These are phyloP conservation scores for Cyclostephanos invisitatus DNA, from an alignment of 108 stramenopile species.

Conservation along the genomic window DNA sequence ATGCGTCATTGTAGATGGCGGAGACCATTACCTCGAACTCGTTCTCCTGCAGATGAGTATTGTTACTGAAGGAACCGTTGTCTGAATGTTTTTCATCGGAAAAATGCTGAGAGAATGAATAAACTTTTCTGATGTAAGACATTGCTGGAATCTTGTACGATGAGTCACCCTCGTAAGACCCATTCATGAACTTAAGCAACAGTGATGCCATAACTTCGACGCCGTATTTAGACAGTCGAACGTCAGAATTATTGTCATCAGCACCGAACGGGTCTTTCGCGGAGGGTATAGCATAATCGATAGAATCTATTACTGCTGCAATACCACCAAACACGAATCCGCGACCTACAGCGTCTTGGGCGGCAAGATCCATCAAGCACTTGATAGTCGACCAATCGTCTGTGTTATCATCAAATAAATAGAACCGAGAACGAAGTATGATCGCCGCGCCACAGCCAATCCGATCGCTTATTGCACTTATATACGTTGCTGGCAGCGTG, in stretches of 20 bases:
- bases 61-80: neutral
- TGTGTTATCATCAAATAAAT: constrained; percentile 55
- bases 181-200: constrained; percentile 64
- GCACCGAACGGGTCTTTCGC: constrained; percentile 9
- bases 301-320: constrained; percentile 69
- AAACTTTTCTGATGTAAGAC: constrained; percentile 74
- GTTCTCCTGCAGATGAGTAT: constrained; percentile 47
- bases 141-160: constrained; percentile 66
- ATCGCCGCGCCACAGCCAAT: constrained; percentile 83
- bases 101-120: constrained; percentile 52
- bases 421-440: constrained; percentile 64
- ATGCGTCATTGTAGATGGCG: constrained; percentile 65
- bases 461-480: constrained; percentile 61
- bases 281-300: constrained; percentile 49
- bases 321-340: constrained; percentile 84
- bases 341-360: constrained; percentile 55
- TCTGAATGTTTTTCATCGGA: neutral
- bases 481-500: constrained; percentile 53
- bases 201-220: constrained; percentile 55
- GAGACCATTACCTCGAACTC: constrained; percentile 66
- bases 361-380: constrained; percentile 63
- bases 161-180: constrained; percentile 63
- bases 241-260: constrained; percentile 41
- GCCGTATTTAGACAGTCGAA: constrained; percentile 51
- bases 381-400: constrained; percentile 77